phyloP scores from a whole-genome alignment of 495 filamentous ascomycete genomes.

The Neurospora africana region DNA sequence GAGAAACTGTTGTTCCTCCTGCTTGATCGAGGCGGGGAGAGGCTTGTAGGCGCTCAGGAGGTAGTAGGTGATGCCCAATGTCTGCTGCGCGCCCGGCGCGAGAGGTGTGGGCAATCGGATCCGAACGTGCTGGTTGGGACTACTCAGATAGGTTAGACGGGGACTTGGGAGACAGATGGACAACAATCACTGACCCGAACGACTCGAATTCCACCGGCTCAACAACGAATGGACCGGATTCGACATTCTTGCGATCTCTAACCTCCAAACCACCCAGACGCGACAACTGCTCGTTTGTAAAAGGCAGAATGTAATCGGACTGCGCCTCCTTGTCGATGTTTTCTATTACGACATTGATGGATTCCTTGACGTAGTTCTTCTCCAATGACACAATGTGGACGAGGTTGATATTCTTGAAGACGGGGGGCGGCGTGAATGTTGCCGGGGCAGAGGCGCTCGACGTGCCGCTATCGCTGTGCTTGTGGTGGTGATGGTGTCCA shows the following conservation, averaged over 20 bases:
- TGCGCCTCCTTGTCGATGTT: constrained; percentile 67
- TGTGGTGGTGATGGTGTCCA: constrained; percentile 7
- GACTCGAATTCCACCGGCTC: constrained; percentile 54
- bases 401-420: constrained; percentile 85
- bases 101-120: constrained; percentile 68
- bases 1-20: constrained; percentile 80
- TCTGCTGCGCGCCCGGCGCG: constrained; percentile 63
- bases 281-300: constrained; percentile 60
- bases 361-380: constrained; percentile 81
- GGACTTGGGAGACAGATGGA: background rate
- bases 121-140: constrained; percentile 73
- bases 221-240: constrained; percentile 54
- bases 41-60: constrained; percentile 63
- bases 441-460: constrained; percentile 43
- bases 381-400: constrained; percentile 85
- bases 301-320: constrained; percentile 79
- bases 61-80: constrained; percentile 76
- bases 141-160: constrained; percentile 23
- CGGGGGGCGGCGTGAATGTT: constrained; percentile 76
- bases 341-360: constrained; percentile 87
- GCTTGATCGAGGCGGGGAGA: constrained; percentile 68
- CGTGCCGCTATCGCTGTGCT: constrained; percentile 15
- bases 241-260: constrained; percentile 72
- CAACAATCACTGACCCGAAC: constrained; percentile 39
- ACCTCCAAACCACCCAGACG: constrained; percentile 81